phyloP scores from a whole-genome alignment of 208 protist species.

The Wallacemonas rigidus region DNA sequence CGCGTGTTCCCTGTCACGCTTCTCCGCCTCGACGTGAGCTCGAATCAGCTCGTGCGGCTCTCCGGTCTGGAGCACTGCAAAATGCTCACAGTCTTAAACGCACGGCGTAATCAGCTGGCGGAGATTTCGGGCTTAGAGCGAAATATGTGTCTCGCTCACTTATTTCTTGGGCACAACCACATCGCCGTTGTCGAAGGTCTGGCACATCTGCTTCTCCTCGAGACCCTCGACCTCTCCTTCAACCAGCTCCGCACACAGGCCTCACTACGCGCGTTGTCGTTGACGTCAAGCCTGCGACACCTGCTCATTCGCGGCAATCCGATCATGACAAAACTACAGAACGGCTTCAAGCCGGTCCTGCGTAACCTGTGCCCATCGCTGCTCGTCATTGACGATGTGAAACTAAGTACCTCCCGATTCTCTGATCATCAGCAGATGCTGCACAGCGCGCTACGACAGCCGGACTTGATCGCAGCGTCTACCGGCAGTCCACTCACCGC shows the following conservation, averaged over 20 bases:
- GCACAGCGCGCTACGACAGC: constrained; percentile 32
- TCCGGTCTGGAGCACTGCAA: constrained; percentile 56
- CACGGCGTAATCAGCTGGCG: constrained; percentile 59
- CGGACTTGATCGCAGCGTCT: constrained; percentile 27
- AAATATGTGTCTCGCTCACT: constrained; percentile 59
- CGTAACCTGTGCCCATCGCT: constrained; percentile 87
- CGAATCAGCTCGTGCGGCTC: constrained; percentile 61
- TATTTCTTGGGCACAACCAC: constrained; percentile 85
- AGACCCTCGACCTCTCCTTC: constrained; percentile 85
- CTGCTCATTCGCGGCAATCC: constrained; percentile 81
- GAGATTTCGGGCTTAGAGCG: constrained; percentile 50
- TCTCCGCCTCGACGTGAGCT: constrained; percentile 80
- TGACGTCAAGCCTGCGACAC: constrained; percentile 61
- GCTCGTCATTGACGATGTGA: constrained; percentile 62
- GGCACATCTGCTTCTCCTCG: constrained; percentile 75
- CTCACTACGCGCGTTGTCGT: constrained; percentile 70
- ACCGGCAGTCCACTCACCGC: not conserved
- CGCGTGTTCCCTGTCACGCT: constrained; percentile 61
- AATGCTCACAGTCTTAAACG: constrained; percentile 85
- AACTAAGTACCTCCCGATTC: constrained; percentile 48
- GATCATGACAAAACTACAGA: constrained; percentile 39
- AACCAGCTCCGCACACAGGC: constrained; percentile 61
- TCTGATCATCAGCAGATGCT: constrained; percentile 38
- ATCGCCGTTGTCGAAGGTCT: constrained; percentile 65
- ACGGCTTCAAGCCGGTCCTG: constrained; percentile 46